phyloP scores from a whole-genome alignment of 2,329 filamentous ascomycete genomes.

The Xylariaceae sp. region DNA sequence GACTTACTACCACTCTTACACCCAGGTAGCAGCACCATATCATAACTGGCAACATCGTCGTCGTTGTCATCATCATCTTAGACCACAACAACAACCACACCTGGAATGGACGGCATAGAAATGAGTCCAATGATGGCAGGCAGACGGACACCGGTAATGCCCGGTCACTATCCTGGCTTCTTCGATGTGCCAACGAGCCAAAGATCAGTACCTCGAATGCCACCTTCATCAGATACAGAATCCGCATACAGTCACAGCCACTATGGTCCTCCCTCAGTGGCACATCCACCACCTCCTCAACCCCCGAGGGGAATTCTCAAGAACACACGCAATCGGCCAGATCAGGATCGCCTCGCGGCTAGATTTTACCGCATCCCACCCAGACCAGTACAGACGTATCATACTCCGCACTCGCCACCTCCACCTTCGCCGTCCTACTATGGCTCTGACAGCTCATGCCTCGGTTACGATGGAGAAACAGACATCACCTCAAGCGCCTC shows the following conservation, averaged over 20 bases:
- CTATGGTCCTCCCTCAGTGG: neutral
- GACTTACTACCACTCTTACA: no score
- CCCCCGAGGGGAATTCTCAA: constrained; percentile 30
- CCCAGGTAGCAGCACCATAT: no score
- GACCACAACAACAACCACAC: constrained; percentile 5
- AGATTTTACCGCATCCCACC: constrained; percentile 28
- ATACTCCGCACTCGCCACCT: neutral
- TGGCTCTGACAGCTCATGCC: constrained; percentile 27
- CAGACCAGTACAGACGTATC: constrained; percentile 16
- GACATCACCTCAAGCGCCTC: constrained; percentile 36
- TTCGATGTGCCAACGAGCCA: constrained; percentile 20
- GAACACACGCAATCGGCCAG: constrained; percentile 20
- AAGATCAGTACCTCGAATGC: constrained; percentile 20
- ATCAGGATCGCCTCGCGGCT: constrained; percentile 28
- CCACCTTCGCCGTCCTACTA: constrained; percentile 25
- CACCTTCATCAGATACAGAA: constrained; percentile 23
- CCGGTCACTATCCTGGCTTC: constrained; percentile 27
- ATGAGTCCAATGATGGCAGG: constrained; percentile 20
- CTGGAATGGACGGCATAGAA: constrained; percentile 23
- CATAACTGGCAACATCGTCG: neutral
- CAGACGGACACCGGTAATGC: constrained; percentile 24
- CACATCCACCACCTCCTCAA: constrained; percentile 3
- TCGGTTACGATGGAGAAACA: constrained; percentile 32
- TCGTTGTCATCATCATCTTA: constrained; percentile 1
- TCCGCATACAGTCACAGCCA: constrained; percentile 24